Evolutionary conservation across 306 rosid genomes (phyloP), one percentile per base, ranked within the genome.

Genomic region (Betula pendula): DNA sequence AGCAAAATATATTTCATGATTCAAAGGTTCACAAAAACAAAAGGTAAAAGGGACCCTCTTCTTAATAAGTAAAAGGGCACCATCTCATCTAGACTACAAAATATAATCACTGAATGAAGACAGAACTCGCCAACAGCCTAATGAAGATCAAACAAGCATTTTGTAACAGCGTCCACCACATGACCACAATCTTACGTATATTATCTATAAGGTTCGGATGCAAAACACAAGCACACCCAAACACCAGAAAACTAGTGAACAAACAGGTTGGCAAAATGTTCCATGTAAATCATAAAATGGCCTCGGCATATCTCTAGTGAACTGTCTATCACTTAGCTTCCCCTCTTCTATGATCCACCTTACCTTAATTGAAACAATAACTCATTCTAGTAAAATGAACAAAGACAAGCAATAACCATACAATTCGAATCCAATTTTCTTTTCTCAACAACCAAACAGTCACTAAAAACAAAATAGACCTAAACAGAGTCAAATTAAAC

Each of bases 361-460:
- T 7, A n/a, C 29, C 2, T 53, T 53, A 53, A 53, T 10, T 19
- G 9, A n/a, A 53, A 7, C 60, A 20, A 20, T 3, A n/a, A 53
- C 27, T 53, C 60, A 53, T 20, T 53, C 63, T 24, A 56, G 63
- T 56, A 24, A 22, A 24, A 6, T 24, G 24, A 56, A 24, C 33
- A 56, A 22, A 56, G 63, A 56, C 63, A 9, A 24, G 29, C 17
- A 22, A 8, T 9, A 22, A 24, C 31, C 29, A 56, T 56, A 56
- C 13, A 11, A 56, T 22, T 22, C 5, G 15, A 56, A 56, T 56
- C 13, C 63, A 56, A 56, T 20, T 56, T 6, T 22, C 45, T 16
- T 40, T 50, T 67, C 80, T 52, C 47, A 19, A 50, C 13, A 52
- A 14, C 68, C 73, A 49, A 67, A 31, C 13, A 63, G 69, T 17